Conservation (phyloP, 192 early-diverging fungal species). For the Entomortierella parvispora region DNA sequence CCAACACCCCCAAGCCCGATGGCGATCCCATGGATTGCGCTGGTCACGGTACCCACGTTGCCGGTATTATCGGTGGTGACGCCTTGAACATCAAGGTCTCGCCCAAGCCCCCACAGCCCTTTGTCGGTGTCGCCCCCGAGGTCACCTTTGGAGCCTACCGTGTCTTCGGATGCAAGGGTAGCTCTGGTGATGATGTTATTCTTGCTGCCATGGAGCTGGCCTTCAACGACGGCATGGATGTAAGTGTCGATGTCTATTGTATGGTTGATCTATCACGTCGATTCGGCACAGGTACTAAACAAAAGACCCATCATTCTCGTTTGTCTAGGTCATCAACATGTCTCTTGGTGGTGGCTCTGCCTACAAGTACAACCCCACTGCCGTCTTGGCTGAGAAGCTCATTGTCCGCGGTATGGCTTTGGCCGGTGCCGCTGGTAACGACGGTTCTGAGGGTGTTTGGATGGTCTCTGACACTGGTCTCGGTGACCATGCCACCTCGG, state of each 20-base stretch:
- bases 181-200: constrained; percentile 59
- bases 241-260: no score
- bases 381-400: constrained; percentile 52
- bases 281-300: background rate
- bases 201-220: constrained; percentile 50
- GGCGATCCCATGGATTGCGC: constrained; percentile 28
- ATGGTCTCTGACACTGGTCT: background rate
- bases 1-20: constrained; percentile 50
- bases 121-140: constrained; percentile 66
- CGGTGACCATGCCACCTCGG: background rate
- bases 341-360: constrained; percentile 65
- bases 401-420: constrained; percentile 60
- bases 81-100: constrained; percentile 42
- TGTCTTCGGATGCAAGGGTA: constrained; percentile 63
- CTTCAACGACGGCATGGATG: constrained; percentile 47
- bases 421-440: constrained; percentile 75
- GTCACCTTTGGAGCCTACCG: constrained; percentile 70
- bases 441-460: constrained; percentile 53
- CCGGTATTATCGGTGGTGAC: constrained; percentile 73
- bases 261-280: constrained; percentile 13
- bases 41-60: background rate
- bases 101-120: constrained; percentile 9
- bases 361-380: constrained; percentile 59
- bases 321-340: constrained; percentile 67
- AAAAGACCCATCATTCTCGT: no score